Evolutionary conservation across 257 asterid genomes (phyloP), one percentile per base, ranked within the genome.

Genomic region (Jaltomata sinuosa): DNA sequence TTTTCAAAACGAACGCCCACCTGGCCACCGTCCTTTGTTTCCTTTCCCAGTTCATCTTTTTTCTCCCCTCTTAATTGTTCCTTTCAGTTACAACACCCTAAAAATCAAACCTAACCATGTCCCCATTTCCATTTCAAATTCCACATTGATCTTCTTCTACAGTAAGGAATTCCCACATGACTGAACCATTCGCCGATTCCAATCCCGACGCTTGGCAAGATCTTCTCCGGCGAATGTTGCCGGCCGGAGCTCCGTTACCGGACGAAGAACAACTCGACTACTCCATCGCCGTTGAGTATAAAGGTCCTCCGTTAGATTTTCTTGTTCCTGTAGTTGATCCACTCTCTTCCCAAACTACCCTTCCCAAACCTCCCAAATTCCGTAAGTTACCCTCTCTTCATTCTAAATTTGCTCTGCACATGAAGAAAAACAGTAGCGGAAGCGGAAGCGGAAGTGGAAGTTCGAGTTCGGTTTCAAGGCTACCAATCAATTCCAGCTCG

Each of bases 221-320:
- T 55, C 84, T 90, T 84, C 89, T 93, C 34, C 77, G 93, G 45
- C 88, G 87, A 84, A 88, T 93, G 97, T 82, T 93, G 77, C 97
- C 97, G 59, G 91, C 89, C 53, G 97, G 97, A 81, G 97, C 97
- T 32, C 97, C 97, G 6, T 52, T 93, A 50, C 97, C 93, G 59
- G 91, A 91, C 62, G 97, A 93, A 72, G 96, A 93, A 65, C 92
- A 93, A 82, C 93, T 93, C 52, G 97, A 93, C 84, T 92, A 91
- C 90, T 92, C 97, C 65, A 89, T 93, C 22, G 86, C 94, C 40
- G 84, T 92, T 50, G 94, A 93, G 69, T 93, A 92, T 85, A 47
- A 83, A 8, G 97, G 94, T 80, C 94, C 94, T 40, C 85, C 91
- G 27, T 49, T 77, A 1, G 88, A 88, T 0, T 89, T 85, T 64